phyloP scores from a whole-genome alignment of 768 basidiomycete species.

The Chalciporus chontae region DNA sequence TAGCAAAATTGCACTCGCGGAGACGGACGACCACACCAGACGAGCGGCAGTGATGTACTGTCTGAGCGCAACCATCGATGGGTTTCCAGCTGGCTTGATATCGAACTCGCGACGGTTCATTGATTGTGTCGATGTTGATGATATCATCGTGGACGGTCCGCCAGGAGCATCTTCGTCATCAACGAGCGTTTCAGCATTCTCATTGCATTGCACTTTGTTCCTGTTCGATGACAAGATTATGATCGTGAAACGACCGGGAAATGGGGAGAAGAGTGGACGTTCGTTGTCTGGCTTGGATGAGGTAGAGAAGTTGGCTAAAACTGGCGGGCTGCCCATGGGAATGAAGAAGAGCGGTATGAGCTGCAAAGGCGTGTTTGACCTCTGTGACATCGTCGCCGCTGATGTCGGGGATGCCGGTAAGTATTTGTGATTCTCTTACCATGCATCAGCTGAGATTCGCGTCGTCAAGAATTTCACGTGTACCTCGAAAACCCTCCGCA shows the following conservation, averaged over 20 bases:
- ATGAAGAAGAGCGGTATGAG: conserved; percentile 79
- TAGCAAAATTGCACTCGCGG: conserved; percentile 85
- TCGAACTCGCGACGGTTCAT: conserved; percentile 85
- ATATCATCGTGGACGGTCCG: conserved; percentile 52
- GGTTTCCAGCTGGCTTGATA: conserved; percentile 88
- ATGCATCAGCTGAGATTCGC: conserved; percentile 8
- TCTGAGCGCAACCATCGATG: conserved; percentile 79
- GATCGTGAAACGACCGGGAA: conserved; percentile 81
- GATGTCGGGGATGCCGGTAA: conserved; percentile 84
- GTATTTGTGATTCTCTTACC: conserved; percentile 17
- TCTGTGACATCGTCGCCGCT: conserved; percentile 78
- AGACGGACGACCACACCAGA: conserved; percentile 89
- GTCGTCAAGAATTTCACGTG: conserved; percentile 71
- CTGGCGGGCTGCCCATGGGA: conserved; percentile 54
- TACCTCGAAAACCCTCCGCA: conserved; percentile 80
- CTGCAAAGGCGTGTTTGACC: conserved; percentile 81
- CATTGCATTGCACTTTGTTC: conserved; percentile 83
- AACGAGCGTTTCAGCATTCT: conserved; percentile 38
- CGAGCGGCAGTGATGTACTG: conserved; percentile 87
- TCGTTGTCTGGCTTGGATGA: conserved; percentile 74
- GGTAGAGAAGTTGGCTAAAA: conserved; percentile 67
- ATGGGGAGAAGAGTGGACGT: conserved; percentile 71
- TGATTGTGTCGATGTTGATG: conserved; percentile 92
- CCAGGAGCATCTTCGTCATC: conserved; percentile 40
- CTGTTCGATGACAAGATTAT: conserved; percentile 94